A percentile compares a stretch with the other conserved stretches of the same genome.
Evolutionary conservation across 208 protist genomes (phyloP).

Genomic region (Wallacemonas collosoma): DNA sequence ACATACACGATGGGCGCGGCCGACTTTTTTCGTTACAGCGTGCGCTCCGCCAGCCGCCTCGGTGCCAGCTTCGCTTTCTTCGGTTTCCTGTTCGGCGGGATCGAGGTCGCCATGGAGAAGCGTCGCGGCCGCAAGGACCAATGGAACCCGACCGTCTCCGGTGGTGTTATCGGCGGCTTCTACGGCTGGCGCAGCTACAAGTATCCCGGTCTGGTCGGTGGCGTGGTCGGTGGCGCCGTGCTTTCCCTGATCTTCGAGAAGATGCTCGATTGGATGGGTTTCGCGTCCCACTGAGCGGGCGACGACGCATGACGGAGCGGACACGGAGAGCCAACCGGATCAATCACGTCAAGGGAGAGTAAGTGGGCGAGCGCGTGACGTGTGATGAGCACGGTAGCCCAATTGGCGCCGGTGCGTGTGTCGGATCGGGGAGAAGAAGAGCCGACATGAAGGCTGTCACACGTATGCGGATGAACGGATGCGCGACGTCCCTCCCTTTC

Average conservation of each 20-base stretch:
- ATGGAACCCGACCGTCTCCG: conserved; percentile 81
- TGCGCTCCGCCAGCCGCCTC: conserved; percentile 62
- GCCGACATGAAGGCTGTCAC: no score
- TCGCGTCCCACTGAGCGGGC: conserved; percentile 56
- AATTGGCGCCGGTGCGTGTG: no score
- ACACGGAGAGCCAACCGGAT: no score
- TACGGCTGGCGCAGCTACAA: conserved; percentile 89
- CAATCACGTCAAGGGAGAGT: no score
- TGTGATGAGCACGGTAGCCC: no score
- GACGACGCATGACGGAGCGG: no score
- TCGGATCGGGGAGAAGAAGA: no score
- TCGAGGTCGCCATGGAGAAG: conserved; percentile 92
- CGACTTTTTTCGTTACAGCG: conserved; percentile 85
- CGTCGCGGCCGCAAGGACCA: conserved; percentile 84
- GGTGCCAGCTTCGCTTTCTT: conserved; percentile 85
- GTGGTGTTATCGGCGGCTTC: conserved; percentile 69
- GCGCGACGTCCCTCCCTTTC: no score
- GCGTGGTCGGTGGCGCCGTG: conserved; percentile 64
- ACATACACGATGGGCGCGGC: conserved; percentile 89
- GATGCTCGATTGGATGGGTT: conserved; percentile 74
- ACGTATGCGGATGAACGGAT: no score
- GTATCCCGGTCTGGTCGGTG: conserved; percentile 69
- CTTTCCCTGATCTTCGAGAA: conserved; percentile 81
- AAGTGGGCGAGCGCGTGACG: no score
- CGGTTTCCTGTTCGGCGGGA: conserved; percentile 87